phyloP scores from a whole-genome alignment of 2,329 filamentous ascomycete species.

The Aquanectria penicillioides region DNA sequence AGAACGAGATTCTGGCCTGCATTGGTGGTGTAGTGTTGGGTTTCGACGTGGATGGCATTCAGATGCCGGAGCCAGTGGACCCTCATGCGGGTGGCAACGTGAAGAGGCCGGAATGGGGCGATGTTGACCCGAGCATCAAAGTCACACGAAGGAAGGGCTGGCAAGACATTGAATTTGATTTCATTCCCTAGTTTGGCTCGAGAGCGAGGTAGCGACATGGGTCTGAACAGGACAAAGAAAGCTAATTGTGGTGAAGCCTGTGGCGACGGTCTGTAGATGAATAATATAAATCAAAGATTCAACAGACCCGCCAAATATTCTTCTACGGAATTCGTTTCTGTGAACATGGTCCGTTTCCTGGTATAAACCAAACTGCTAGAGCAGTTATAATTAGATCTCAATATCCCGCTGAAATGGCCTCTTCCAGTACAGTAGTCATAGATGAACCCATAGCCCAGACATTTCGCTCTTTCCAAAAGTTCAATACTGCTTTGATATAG shows the following conservation, averaged over 20 bases:
- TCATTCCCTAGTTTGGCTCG: too few species aligned
- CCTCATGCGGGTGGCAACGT: not conserved
- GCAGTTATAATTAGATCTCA: too few species aligned
- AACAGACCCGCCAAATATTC: too few species aligned
- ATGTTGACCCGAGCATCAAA: not conserved
- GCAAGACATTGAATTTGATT: too few species aligned
- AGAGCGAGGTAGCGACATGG: too few species aligned
- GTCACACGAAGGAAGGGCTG: not conserved
- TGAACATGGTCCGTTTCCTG: too few species aligned
- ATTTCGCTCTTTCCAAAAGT: conserved; percentile 13
- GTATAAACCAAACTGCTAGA: too few species aligned
- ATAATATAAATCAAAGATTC: too few species aligned
- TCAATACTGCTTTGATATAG: not conserved
- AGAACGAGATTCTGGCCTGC: conserved; percentile 14
- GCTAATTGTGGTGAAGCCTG: too few species aligned
- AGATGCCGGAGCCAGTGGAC: not conserved
- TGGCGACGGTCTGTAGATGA: too few species aligned
- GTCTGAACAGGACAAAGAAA: too few species aligned
- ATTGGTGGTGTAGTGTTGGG: not conserved
- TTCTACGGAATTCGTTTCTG: too few species aligned
- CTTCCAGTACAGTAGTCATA: conserved; percentile 12
- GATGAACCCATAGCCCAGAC: conserved; percentile 19
- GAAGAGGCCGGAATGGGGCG: not conserved
- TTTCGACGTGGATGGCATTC: conserved; percentile 10
- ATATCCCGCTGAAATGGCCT: conserved; percentile 5